A percentile compares a stretch with the other conserved stretches of the same genome.
These are phyloP conservation scores for Aspergillus floridensis DNA, from an alignment of 2,329 filamentous ascomycete species.

Conservation along the genomic window DNA sequence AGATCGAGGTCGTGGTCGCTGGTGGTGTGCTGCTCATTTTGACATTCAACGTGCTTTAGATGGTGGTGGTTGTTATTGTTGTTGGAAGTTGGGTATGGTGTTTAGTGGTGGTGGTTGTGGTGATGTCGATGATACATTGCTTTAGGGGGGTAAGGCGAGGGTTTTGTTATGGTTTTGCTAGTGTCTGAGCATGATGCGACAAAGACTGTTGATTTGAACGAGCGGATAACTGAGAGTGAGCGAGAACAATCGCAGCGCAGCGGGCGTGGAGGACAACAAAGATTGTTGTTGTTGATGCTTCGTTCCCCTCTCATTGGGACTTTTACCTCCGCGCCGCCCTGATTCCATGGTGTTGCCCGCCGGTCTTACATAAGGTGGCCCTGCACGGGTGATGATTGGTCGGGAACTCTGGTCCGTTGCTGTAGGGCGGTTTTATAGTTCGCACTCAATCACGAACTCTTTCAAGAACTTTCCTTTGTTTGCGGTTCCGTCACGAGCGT, in stretches of 20 bases:
- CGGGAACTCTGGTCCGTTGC: neutral
- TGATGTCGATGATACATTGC: neutral
- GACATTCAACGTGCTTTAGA: neutral
- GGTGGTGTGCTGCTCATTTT: neutral
- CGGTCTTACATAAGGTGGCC: neutral
- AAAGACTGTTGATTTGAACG: neutral
- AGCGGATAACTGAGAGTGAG: neutral
- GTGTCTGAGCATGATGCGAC: neutral
- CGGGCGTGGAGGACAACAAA: slow-evolving; percentile 15
- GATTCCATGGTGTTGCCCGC: neutral
- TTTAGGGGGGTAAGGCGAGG: neutral
- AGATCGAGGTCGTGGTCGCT: neutral
- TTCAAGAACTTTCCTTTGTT: neutral
- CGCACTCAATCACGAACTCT: neutral
- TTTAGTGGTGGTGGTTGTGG: slow-evolving; percentile 10
- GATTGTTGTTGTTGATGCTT: slow-evolving; percentile 6
- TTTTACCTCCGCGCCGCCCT: neutral
- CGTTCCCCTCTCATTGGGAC: neutral
- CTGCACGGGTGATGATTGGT: neutral
- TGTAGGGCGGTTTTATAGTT: neutral
- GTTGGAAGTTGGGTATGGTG: slow-evolving; percentile 8
- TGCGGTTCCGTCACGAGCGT: neutral
- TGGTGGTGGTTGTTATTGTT: slow-evolving; percentile 5
- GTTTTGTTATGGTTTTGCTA: neutral
- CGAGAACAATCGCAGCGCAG: slow-evolving; percentile 14